phyloP scores from a whole-genome alignment of 148 eudicot species.

The Rhododendron griersonianum region DNA sequence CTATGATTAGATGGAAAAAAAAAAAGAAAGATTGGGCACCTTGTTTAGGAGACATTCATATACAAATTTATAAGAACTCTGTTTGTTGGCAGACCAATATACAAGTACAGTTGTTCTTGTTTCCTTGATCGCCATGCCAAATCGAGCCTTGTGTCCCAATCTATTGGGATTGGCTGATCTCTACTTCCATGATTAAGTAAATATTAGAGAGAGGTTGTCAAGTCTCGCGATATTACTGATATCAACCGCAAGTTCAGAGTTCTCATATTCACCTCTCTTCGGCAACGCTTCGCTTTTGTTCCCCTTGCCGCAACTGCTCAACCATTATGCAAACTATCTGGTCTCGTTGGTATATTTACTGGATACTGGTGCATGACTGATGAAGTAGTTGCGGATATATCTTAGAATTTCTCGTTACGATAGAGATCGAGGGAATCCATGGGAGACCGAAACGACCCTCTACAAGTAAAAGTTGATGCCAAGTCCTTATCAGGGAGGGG shows the following conservation, averaged over 20 bases:
- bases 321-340: too few species aligned
- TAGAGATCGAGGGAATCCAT: background rate
- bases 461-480: background rate
- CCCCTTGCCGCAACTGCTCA: too few species aligned
- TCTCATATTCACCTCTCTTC: too few species aligned
- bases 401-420: background rate
- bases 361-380: background rate
- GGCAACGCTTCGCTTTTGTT: too few species aligned
- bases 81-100: background rate
- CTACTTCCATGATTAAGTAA: too few species aligned
- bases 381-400: background rate
- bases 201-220: too few species aligned
- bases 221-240: too few species aligned
- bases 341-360: background rate
- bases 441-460: background rate
- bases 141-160: too few species aligned
- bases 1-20: too few species aligned
- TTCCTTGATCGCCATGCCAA: background rate
- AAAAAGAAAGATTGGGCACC: background rate
- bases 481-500: background rate
- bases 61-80: background rate
- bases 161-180: too few species aligned
- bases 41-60: background rate
- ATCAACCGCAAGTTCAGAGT: too few species aligned
- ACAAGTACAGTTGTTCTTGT: background rate